These are phyloP conservation scores for Pyrenula aspistea DNA, from an alignment of 495 filamentous ascomycete genomes.

Conservation along the genomic window DNA sequence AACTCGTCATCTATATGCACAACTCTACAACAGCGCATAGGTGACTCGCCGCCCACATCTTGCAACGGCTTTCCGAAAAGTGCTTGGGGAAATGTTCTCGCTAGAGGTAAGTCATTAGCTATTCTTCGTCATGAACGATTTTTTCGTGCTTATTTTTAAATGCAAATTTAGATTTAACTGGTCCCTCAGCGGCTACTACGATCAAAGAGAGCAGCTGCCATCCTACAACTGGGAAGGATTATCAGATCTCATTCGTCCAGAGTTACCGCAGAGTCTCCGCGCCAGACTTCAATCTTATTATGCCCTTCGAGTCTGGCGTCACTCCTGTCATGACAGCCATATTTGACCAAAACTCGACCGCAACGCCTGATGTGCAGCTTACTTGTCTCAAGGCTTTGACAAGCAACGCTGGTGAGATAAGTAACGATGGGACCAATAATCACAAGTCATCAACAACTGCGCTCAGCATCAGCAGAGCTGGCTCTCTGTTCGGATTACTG, in stretches of 20 bases:
- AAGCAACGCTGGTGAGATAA: not conserved
- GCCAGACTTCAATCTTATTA: not conserved
- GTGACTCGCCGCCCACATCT: not conserved
- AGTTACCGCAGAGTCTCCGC: not conserved
- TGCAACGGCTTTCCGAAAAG: not conserved
- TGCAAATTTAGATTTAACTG: not conserved
- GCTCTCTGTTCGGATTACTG: not conserved
- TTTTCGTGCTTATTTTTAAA: not conserved
- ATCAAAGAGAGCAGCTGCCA: not conserved
- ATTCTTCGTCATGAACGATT: not conserved
- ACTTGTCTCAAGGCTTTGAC: not conserved
- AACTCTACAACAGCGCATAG: not conserved
- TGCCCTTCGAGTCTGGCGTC: not conserved
- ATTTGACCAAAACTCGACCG: not conserved
- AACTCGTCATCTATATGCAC: not conserved
- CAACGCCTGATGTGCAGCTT: not conserved
- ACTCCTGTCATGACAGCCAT: not conserved
- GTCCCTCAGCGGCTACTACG: not conserved
- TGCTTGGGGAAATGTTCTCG: not conserved
- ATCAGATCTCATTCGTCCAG: not conserved
- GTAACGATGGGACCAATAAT: not conserved
- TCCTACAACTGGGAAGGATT: not conserved
- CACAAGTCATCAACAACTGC: not conserved
- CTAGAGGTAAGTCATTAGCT: not conserved
- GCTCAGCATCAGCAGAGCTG: not conserved